Conservation (phyloP, 805 yeast genomes). For the Zygotorulaspora sp. region DNA sequence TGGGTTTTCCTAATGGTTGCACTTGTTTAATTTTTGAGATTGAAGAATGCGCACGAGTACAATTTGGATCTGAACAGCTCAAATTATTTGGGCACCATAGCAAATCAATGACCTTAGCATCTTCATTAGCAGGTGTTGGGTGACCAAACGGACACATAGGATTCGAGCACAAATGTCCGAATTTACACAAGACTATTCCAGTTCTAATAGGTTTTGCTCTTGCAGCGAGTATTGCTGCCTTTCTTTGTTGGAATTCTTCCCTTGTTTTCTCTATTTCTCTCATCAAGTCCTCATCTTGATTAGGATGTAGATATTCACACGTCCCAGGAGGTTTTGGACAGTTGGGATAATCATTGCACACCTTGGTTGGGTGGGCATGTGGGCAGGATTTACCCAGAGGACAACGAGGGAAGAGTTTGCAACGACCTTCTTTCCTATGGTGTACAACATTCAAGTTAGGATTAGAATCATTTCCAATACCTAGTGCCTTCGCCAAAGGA, state of each 20-base stretch:
- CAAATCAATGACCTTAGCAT: slow-evolving; percentile 59
- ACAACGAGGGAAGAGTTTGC: slow-evolving; percentile 70
- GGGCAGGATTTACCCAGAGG: slow-evolving; percentile 58
- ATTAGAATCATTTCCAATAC: slow-evolving; percentile 24
- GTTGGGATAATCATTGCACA: slow-evolving; percentile 69
- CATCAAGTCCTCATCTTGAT: slow-evolving; percentile 72
- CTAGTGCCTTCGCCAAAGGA: slow-evolving; percentile 39
- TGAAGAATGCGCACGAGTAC: slow-evolving; percentile 81
- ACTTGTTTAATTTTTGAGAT: slow-evolving; percentile 47
- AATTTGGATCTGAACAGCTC: slow-evolving; percentile 53
- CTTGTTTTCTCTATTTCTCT: slow-evolving; percentile 62
- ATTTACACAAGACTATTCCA: slow-evolving; percentile 67
- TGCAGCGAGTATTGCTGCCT: slow-evolving; percentile 35
- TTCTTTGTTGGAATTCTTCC: slow-evolving; percentile 46
- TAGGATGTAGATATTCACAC: slow-evolving; percentile 78
- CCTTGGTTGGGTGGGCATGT: slow-evolving; percentile 74
- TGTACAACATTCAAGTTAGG: slow-evolving; percentile 37
- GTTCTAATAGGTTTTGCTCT: slow-evolving; percentile 38
- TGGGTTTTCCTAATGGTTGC: slow-evolving; percentile 28
- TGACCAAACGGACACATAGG: slow-evolving; percentile 85
- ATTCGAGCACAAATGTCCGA: slow-evolving; percentile 68
- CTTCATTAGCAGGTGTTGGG: slow-evolving; percentile 80
- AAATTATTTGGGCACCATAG: slow-evolving; percentile 78
- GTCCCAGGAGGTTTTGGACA: slow-evolving; percentile 79
- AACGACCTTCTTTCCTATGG: slow-evolving; percentile 56